Conservation (phyloP, 306 rosid species). For the Coriaria nepalensis region DNA sequence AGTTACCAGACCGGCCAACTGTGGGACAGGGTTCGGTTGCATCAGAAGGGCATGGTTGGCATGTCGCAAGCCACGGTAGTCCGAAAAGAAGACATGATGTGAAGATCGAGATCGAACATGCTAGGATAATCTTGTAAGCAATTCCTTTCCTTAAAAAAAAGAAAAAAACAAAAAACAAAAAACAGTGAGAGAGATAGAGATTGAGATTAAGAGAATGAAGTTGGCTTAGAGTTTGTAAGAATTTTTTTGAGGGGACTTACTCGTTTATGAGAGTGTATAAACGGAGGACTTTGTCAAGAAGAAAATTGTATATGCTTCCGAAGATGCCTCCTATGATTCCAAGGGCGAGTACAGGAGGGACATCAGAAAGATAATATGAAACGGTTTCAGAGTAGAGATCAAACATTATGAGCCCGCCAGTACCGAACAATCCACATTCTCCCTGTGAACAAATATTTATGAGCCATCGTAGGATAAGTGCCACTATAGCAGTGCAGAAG, state of each 20-base stretch:
- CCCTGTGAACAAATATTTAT: slow-evolving; percentile 79
- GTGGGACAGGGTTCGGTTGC: slow-evolving; percentile 82
- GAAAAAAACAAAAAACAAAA: too few species aligned
- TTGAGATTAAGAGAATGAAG: slow-evolving; percentile 17
- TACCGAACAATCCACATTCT: slow-evolving; percentile 86
- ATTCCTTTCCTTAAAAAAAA: slow-evolving; percentile 72
- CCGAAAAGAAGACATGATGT: slow-evolving; percentile 92
- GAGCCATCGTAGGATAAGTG: slow-evolving; percentile 68
- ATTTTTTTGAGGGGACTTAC: slow-evolving; percentile 30
- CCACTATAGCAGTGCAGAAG: slow-evolving; percentile 80
- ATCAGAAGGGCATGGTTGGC: slow-evolving; percentile 64
- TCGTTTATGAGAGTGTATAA: slow-evolving; percentile 55
- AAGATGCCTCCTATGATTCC: slow-evolving; percentile 75
- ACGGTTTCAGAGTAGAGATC: slow-evolving; percentile 56
- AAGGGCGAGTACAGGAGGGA: slow-evolving; percentile 68
- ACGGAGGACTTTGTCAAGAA: slow-evolving; percentile 60
- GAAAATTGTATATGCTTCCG: slow-evolving; percentile 69
- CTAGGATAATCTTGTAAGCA: slow-evolving; percentile 48
- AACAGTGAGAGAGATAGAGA: slow-evolving; percentile 10
- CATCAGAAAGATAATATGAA: slow-evolving; percentile 58
- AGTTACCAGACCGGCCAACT: slow-evolving; percentile 93
- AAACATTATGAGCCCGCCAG: slow-evolving; percentile 91
- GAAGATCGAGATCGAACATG: slow-evolving; percentile 57
- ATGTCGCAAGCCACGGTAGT: slow-evolving; percentile 73
- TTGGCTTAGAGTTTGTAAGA: not conserved